A percentile compares a stretch with the other conserved stretches of the same genome.
phyloP scores from a whole-genome alignment of 768 basidiomycete genomes.

The Daedaleopsis nitida region DNA sequence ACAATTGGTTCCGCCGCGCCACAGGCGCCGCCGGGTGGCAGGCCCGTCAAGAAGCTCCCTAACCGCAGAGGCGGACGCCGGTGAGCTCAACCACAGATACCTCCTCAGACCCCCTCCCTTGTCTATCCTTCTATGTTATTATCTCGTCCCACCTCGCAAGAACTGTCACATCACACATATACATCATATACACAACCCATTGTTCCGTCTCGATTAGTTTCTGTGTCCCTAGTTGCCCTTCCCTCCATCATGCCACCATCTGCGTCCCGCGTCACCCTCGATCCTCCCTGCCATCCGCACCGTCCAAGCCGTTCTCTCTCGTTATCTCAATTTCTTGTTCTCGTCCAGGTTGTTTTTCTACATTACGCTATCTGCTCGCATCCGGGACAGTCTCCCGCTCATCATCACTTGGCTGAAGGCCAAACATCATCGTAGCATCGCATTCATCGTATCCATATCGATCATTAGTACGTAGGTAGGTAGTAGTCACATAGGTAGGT shows the following conservation, averaged over 20 bases:
- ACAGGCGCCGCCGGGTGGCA: conserved; percentile 18
- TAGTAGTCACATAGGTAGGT: conserved; percentile 10
- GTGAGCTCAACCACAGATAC: conserved; percentile 9
- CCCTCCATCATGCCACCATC: neutral
- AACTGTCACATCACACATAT: conserved; percentile 12
- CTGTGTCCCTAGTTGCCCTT: neutral
- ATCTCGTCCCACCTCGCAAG: conserved; percentile 10
- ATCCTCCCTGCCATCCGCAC: neutral
- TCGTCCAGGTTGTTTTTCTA: conserved; percentile 1
- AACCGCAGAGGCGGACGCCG: conserved; percentile 34
- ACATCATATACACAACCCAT: conserved; percentile 12
- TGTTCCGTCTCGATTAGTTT: neutral
- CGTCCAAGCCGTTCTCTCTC: neutral
- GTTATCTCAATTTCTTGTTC: neutral
- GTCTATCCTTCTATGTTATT: conserved; percentile 9
- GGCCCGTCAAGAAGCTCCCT: conserved; percentile 35
- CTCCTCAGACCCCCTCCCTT: neutral
- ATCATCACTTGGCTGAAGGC: conserved; percentile 21
- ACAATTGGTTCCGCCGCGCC: conserved; percentile 33
- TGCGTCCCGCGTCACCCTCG: conserved; percentile 10
- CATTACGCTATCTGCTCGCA: conserved; percentile 20
- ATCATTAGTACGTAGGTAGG: conserved; percentile 15
- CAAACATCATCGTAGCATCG: conserved; percentile 13
- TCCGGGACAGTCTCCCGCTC: conserved; percentile 26
- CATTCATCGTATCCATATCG: conserved; percentile 4